Percentiles rank a stretch among this genome's conserved stretches.
phyloP scores from a whole-genome alignment of 2,329 filamentous ascomycete genomes.

The Aspergillus sergii region DNA sequence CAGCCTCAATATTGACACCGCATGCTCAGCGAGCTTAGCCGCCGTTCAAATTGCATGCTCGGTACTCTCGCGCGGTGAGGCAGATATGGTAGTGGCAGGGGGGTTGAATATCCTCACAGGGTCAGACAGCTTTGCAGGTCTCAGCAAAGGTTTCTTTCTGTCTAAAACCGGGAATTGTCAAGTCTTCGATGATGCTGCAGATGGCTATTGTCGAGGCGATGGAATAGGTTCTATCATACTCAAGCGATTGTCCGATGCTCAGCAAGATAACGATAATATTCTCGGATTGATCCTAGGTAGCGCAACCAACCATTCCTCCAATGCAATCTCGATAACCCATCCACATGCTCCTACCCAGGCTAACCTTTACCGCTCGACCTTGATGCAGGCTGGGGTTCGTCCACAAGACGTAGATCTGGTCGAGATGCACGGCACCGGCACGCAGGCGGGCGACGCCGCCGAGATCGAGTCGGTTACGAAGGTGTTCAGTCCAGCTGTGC shows the following conservation, averaged over 20 bases:
- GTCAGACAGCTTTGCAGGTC: slow-evolving; percentile 74
- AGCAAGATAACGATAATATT: slow-evolving; percentile 26
- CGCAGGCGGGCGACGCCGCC: slow-evolving; percentile 76
- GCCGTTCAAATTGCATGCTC: slow-evolving; percentile 72
- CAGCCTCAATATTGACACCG: slow-evolving; percentile 71
- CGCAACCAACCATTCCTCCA: slow-evolving; percentile 79
- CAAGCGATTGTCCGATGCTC: slow-evolving; percentile 48
- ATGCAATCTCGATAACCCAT: slow-evolving; percentile 80
- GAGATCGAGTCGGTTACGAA: slow-evolving; percentile 74
- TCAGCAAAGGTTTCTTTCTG: slow-evolving; percentile 56
- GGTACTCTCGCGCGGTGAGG: slow-evolving; percentile 71
- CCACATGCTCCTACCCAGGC: slow-evolving; percentile 78
- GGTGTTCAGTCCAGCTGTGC: slow-evolving; percentile 62
- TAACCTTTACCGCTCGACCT: slow-evolving; percentile 67
- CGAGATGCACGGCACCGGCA: slow-evolving; percentile 89
- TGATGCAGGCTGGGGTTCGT: slow-evolving; percentile 73
- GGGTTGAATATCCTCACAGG: slow-evolving; percentile 73
- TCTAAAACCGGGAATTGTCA: slow-evolving; percentile 50
- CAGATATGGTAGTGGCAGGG: slow-evolving; percentile 77
- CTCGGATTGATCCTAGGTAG: slow-evolving; percentile 67
- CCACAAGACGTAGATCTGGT: slow-evolving; percentile 79
- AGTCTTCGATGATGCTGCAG: slow-evolving; percentile 51
- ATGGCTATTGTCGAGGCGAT: slow-evolving; percentile 55
- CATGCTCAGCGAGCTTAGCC: slow-evolving; percentile 64
- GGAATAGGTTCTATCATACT: slow-evolving; percentile 47